Evolutionary conservation across 2,329 filamentous ascomycete genomes (phyloP).

Genomic region (Penicillium sp.): DNA sequence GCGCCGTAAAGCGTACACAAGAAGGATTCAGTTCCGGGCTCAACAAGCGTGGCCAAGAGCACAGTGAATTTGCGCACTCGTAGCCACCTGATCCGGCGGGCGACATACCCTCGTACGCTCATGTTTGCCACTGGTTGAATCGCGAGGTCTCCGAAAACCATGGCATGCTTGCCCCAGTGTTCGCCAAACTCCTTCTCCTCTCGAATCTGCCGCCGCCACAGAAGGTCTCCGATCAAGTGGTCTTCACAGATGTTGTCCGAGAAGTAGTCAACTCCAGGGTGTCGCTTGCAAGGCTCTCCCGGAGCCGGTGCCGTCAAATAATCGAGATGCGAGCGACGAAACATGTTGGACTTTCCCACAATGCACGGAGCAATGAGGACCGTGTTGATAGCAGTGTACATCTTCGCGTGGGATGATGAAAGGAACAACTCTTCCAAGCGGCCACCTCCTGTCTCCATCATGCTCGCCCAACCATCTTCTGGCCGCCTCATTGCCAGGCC

Average conservation of each 20-base stretch:
- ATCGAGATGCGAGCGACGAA: constrained; percentile 83
- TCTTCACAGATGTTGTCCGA: constrained; percentile 97
- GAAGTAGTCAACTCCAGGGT: constrained; percentile 80
- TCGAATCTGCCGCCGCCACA: constrained; percentile 59
- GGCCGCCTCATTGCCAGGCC: constrained; percentile 12
- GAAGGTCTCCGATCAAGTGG: constrained; percentile 84
- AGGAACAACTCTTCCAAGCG: constrained; percentile 92
- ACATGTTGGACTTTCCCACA: constrained; percentile 98
- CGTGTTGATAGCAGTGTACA: constrained; percentile 95
- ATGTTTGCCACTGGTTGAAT: constrained; percentile 85
- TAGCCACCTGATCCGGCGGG: constrained; percentile 80
- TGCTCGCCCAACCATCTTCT: constrained; percentile 15
- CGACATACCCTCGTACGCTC: constrained; percentile 69
- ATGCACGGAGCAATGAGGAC: constrained; percentile 87
- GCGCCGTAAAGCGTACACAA: constrained; percentile 75
- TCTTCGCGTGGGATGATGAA: constrained; percentile 88
- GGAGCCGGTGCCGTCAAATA: constrained; percentile 55
- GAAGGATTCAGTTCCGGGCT: constrained; percentile 85
- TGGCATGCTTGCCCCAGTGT: constrained; percentile 66
- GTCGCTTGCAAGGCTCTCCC: constrained; percentile 41
- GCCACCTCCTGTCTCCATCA: constrained; percentile 57
- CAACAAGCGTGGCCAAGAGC: constrained; percentile 77
- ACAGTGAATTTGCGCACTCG: constrained; percentile 94
- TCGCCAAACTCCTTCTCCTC: constrained; percentile 35
- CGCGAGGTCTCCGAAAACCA: constrained; percentile 78